Percentiles rank a stretch among this genome's conserved stretches.
phyloP scores from a whole-genome alignment of 441 rosid species.

The Isatis lusitanica region DNA sequence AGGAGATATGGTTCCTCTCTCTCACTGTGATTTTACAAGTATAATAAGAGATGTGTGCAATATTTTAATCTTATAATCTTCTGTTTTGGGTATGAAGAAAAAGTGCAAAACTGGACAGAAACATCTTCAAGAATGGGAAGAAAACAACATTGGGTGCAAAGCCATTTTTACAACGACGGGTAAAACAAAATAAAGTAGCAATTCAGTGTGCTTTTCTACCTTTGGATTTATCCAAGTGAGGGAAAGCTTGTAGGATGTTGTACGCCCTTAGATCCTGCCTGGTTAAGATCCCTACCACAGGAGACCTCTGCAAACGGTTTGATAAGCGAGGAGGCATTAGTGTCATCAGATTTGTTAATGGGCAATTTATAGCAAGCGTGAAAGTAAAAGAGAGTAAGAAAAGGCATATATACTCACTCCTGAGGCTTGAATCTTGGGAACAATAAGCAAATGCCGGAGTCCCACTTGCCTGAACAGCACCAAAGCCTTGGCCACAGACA shows the following conservation, averaged over 20 bases:
- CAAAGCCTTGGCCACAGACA: constrained; percentile 88
- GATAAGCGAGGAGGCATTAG: neutral
- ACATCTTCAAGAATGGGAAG: constrained; percentile 19
- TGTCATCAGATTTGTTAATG: neutral
- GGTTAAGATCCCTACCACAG: constrained; percentile 70
- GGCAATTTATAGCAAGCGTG: neutral
- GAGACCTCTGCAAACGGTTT: constrained; percentile 50
- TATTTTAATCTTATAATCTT: constrained; percentile 21
- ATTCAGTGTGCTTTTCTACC: constrained; percentile 37
- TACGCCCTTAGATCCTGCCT: constrained; percentile 71
- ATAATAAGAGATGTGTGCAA: constrained; percentile 10
- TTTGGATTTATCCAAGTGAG: constrained; percentile 54
- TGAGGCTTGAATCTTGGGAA: constrained; percentile 69
- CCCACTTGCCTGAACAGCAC: constrained; percentile 82
- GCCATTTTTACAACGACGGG: constrained; percentile 19
- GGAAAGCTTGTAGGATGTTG: constrained; percentile 73
- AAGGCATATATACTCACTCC: constrained; percentile 52
- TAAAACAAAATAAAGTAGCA: constrained; percentile 13
- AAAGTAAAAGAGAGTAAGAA: neutral
- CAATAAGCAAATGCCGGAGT: constrained; percentile 68
- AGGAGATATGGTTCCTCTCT: neutral
- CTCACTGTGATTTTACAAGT: constrained; percentile 25
- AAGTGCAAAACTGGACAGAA: constrained; percentile 37
- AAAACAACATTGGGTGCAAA: constrained; percentile 1
- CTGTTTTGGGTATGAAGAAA: constrained; percentile 28